A percentile compares a stretch with the other conserved stretches of the same genome.
These are phyloP conservation scores for Ajuga chamaepitys DNA, from an alignment of 257 asterid genomes.

Conservation along the genomic window DNA sequence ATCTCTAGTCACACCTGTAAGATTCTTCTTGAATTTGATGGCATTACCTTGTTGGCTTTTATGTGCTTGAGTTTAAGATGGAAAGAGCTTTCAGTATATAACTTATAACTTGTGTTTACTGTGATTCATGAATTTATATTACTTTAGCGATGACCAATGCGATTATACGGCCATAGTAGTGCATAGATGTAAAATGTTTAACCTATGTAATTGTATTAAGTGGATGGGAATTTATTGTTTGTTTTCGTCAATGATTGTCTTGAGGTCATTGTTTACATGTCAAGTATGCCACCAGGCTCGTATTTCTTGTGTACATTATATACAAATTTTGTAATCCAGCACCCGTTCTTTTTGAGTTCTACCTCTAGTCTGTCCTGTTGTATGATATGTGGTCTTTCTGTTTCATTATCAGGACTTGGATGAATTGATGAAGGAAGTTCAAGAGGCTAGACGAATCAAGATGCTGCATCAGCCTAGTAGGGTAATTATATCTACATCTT, in stretches of 20 bases:
- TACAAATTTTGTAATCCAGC: neutral
- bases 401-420: conserved; percentile 65
- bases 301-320: neutral
- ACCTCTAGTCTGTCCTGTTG: conserved; percentile 32
- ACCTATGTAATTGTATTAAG: neutral
- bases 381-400: conserved; percentile 29
- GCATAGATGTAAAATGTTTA: neutral
- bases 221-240: neutral
- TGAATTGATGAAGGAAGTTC: conserved; percentile 95
- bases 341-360: conserved; percentile 4
- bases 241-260: neutral
- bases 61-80: neutral
- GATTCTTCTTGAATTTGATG: neutral
- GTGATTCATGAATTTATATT: neutral
- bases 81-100: neutral
- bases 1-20: neutral
- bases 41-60: neutral
- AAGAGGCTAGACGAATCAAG: conserved; percentile 94
- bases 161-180: neutral
- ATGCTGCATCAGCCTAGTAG: conserved; percentile 98
- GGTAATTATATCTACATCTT: conserved; percentile 32
- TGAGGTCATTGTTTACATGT: neutral
- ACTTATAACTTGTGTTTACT: neutral
- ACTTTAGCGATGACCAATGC: neutral
- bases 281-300: neutral